phyloP scores from a whole-genome alignment of 805 yeast species.

The Brettanomyces sp. region DNA sequence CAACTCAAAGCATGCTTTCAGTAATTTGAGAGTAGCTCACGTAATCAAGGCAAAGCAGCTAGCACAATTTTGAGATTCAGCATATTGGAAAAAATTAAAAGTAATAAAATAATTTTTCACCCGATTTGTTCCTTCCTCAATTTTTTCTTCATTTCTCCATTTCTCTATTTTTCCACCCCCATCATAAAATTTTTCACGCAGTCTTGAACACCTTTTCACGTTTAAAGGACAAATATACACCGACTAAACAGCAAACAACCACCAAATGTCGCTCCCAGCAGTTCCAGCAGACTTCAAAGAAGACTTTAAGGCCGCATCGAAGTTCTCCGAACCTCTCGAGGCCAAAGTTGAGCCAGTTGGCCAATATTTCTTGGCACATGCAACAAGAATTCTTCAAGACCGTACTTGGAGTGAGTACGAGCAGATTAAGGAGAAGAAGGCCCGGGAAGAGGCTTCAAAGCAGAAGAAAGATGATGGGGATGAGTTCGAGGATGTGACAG shows the following conservation, averaged over 20 bases:
- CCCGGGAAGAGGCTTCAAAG: slow-evolving; percentile 64
- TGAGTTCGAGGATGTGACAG: slow-evolving; percentile 51
- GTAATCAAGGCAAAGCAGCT: too few species aligned
- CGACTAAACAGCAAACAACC: neutral
- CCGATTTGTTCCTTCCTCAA: neutral
- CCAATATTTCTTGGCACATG: slow-evolving; percentile 90
- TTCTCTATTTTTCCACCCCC: neutral
- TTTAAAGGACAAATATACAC: neutral
- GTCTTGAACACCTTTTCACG: neutral
- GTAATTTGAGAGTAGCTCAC: too few species aligned
- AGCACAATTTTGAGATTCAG: too few species aligned
- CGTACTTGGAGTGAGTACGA: slow-evolving; percentile 99
- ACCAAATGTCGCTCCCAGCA: slow-evolving; percentile 34
- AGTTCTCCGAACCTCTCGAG: slow-evolving; percentile 51
- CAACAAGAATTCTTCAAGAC: slow-evolving; percentile 89
- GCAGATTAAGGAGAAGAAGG: slow-evolving; percentile 83
- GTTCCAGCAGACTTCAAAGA: slow-evolving; percentile 44
- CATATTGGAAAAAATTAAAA: too few species aligned
- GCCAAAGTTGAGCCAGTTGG: slow-evolving; percentile 96
- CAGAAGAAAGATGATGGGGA: slow-evolving; percentile 56
- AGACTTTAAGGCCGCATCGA: slow-evolving; percentile 39
- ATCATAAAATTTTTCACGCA: neutral
- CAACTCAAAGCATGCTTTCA: too few species aligned
- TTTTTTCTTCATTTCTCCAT: neutral
- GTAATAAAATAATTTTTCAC: neutral